phyloP scores from a whole-genome alignment of 1,284 basidiomycete genomes.

The Heliocybe sulcata region DNA sequence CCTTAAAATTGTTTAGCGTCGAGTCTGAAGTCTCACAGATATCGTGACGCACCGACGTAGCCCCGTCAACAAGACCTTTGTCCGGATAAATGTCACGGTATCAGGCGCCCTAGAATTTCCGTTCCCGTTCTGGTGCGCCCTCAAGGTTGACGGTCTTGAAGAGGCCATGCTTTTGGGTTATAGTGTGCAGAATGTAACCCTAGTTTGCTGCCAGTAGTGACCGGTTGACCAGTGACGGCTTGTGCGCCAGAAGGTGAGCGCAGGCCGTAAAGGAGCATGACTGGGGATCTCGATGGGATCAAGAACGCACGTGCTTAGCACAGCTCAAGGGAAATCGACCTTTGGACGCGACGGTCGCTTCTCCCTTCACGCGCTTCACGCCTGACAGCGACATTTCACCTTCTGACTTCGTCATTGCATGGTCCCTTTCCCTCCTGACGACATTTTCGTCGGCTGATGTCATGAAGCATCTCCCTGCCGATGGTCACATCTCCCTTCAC shows the following conservation, averaged over 20 bases:
- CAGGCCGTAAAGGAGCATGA: no score
- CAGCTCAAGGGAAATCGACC: not conserved
- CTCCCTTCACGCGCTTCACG: not conserved
- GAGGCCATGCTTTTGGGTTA: not conserved
- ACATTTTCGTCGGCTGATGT: not conserved
- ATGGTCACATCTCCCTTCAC: not conserved
- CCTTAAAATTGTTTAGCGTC: not conserved
- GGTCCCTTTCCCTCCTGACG: not conserved
- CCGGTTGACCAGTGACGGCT: no score
- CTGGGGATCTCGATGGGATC: not conserved
- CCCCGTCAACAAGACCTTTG: constrained; percentile 76
- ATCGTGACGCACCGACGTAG: constrained; percentile 55
- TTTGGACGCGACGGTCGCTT: not conserved
- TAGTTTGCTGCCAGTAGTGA: no score
- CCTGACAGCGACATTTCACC: not conserved
- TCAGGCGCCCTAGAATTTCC: not conserved
- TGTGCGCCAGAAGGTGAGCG: no score
- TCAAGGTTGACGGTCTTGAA: not conserved
- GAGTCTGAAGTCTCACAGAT: not conserved
- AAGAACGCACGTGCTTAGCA: not conserved
- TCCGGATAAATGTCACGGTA: constrained; percentile 29
- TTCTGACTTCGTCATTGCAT: not conserved
- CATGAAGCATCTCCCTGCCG: not conserved
- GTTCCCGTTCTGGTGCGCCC: not conserved
- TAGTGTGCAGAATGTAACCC: no score